These are phyloP conservation scores for Teunomyces funiuensis DNA, from an alignment of 805 yeast genomes.

Conservation along the genomic window DNA sequence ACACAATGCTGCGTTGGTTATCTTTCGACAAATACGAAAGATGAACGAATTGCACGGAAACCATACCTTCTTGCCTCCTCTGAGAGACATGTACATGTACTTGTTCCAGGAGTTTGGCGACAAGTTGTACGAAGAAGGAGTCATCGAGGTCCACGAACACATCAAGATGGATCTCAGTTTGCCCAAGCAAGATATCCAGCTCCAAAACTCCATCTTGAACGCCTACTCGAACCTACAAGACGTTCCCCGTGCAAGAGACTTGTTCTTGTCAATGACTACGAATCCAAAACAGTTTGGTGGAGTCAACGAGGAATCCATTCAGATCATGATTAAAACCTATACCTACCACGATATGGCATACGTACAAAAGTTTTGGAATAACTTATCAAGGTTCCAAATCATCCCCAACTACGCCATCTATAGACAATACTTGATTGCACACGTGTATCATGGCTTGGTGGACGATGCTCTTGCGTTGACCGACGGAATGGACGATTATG, in stretches of 20 bases:
- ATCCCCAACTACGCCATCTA: conserved; percentile 52
- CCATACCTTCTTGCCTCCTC: conserved; percentile 25
- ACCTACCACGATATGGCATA: conserved; percentile 55
- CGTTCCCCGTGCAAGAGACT: conserved; percentile 53
- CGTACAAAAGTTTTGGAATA: conserved; percentile 62
- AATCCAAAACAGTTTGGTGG: conserved; percentile 49
- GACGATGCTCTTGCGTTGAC: conserved; percentile 56
- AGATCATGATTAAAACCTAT: conserved; percentile 64
- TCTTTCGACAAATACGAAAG: conserved; percentile 61
- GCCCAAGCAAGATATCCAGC: conserved; percentile 49
- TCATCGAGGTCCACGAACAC: conserved; percentile 59
- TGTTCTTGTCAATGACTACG: conserved; percentile 58
- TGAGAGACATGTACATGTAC: conserved; percentile 55
- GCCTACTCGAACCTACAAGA: conserved; percentile 63
- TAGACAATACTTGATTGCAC: conserved; percentile 64
- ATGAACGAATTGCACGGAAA: conserved; percentile 52
- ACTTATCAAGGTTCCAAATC: conserved; percentile 52
- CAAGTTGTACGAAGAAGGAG: conserved; percentile 60
- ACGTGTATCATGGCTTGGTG: conserved; percentile 63
- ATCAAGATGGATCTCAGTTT: conserved; percentile 60
- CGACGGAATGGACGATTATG: conserved; percentile 47
- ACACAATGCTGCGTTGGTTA: conserved; percentile 59
- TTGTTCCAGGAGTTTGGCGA: conserved; percentile 63
- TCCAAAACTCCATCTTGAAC: conserved; percentile 62
- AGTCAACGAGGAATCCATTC: conserved; percentile 60